Evolutionary conservation across 2,329 filamentous ascomycete species (phyloP).

Genomic region (Fusarium sp.): DNA sequence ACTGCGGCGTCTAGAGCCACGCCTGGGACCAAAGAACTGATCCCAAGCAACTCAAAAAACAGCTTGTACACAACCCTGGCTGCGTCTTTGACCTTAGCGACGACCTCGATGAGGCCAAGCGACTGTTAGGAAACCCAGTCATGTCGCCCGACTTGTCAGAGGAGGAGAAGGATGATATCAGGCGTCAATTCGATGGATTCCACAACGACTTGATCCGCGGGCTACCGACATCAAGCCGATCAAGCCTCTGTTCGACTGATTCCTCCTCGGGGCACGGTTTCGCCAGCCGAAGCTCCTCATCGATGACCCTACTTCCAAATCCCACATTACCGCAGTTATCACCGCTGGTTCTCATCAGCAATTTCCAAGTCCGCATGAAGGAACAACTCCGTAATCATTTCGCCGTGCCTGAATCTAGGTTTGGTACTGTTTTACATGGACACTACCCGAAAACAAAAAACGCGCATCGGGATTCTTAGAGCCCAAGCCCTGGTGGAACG

Average conservation of each 20-base stretch:
- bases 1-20: constrained; percentile 9
- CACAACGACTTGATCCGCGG: neutral
- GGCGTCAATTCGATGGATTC: neutral
- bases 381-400: constrained; percentile 49
- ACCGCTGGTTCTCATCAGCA: constrained; percentile 28
- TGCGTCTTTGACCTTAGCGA: constrained; percentile 14
- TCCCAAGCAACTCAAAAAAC: neutral
- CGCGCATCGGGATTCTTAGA: constrained; percentile 40
- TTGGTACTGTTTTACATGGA: constrained; percentile 52
- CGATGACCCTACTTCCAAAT: too few species aligned
- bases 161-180: neutral
- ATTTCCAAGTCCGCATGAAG: constrained; percentile 26
- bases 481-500: constrained; percentile 36
- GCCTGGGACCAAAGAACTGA: constrained; percentile 5
- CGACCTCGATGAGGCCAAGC: neutral
- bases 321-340: too few species aligned
- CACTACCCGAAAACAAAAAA: constrained; percentile 47
- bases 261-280: too few species aligned
- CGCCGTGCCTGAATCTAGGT: constrained; percentile 51
- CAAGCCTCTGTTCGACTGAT: too few species aligned
- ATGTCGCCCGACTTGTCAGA: neutral
- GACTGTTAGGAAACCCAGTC: neutral
- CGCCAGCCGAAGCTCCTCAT: too few species aligned
- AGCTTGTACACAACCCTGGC: neutral
- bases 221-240: too few species aligned